Conservation (phyloP, 1,139 yeast species). For the Scheffersomyces cryptocercus region DNA sequence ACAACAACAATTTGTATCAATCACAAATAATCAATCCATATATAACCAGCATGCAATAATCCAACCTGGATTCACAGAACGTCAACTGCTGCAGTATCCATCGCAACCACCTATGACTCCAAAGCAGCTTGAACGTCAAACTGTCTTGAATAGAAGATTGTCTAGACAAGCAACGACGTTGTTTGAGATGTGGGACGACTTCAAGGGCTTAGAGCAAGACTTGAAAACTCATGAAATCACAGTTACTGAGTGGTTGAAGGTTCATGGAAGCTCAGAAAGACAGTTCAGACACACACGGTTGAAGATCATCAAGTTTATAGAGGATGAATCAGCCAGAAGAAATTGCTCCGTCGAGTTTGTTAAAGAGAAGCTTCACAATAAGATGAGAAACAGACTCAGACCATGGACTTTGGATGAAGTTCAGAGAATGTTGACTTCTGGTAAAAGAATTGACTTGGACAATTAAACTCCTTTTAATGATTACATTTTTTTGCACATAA, state of each 20-base stretch:
- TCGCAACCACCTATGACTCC: conserved; percentile 5
- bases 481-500: too few species aligned
- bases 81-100: not conserved
- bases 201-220: conserved; percentile 31
- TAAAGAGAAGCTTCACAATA: conserved; percentile 32
- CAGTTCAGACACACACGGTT: conserved; percentile 37
- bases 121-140: conserved; percentile 18
- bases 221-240: conserved; percentile 29
- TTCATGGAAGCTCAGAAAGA: conserved; percentile 36
- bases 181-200: conserved; percentile 44
- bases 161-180: conserved; percentile 35
- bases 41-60: conserved; percentile 1
- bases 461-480: conserved; percentile 8
- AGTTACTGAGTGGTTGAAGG: conserved; percentile 37
- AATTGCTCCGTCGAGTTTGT: conserved; percentile 24
- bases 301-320: conserved; percentile 35
- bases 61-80: not conserved
- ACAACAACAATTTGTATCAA: conserved; percentile 10
- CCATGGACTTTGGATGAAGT: conserved; percentile 44
- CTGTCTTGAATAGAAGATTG: conserved; percentile 26
- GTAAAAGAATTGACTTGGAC: conserved; percentile 31
- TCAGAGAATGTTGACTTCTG: conserved; percentile 39
- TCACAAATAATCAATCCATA: conserved; percentile 5
- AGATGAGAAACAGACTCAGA: conserved; percentile 33
- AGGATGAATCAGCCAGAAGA: conserved; percentile 31